Percentiles rank a stretch among this genome's conserved stretches.
These are phyloP conservation scores for Phytophthora macrochlamydospora DNA, from an alignment of 352 stramenopile species.

Conservation along the genomic window DNA sequence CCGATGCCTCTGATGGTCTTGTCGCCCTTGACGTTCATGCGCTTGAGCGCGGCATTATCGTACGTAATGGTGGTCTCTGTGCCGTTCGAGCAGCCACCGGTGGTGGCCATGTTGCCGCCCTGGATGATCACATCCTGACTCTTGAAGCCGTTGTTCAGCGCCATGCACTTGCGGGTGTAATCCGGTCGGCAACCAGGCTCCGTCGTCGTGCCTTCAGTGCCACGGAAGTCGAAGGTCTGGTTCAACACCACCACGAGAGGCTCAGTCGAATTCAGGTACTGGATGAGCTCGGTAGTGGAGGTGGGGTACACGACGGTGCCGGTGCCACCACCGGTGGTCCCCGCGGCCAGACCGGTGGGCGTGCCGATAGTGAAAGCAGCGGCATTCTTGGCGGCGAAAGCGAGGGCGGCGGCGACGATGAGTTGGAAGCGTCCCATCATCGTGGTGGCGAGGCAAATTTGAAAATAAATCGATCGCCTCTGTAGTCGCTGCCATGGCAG, in stretches of 20 bases:
- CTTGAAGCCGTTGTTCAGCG: constrained; percentile 40
- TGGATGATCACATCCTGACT: constrained; percentile 45
- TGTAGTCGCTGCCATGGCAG: too few species aligned
- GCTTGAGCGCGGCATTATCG: constrained; percentile 20
- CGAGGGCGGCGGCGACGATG: constrained; percentile 1
- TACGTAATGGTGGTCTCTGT: constrained; percentile 21
- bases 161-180: constrained; percentile 38
- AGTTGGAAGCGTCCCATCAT: constrained; percentile 10
- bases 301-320: constrained; percentile 29
- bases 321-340: constrained; percentile 32
- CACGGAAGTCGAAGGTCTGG: constrained; percentile 40
- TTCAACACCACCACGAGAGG: constrained; percentile 41
- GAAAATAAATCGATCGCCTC: constrained; percentile 1
- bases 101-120: constrained; percentile 42
- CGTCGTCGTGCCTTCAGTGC: constrained; percentile 37
- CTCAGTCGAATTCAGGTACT: constrained; percentile 20
- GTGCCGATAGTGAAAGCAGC: constrained; percentile 15
- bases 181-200: constrained; percentile 35
- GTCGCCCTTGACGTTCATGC: constrained; percentile 34
- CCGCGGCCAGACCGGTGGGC: constrained; percentile 20
- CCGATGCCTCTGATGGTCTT: constrained; percentile 44
- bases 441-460: constrained; percentile 13
- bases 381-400: constrained; percentile 2
- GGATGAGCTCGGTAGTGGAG: constrained; percentile 30
- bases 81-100: constrained; percentile 41